Evolutionary conservation across 2,329 filamentous ascomycete species (phyloP).

Genomic region (Plenodomus biglobosus): DNA sequence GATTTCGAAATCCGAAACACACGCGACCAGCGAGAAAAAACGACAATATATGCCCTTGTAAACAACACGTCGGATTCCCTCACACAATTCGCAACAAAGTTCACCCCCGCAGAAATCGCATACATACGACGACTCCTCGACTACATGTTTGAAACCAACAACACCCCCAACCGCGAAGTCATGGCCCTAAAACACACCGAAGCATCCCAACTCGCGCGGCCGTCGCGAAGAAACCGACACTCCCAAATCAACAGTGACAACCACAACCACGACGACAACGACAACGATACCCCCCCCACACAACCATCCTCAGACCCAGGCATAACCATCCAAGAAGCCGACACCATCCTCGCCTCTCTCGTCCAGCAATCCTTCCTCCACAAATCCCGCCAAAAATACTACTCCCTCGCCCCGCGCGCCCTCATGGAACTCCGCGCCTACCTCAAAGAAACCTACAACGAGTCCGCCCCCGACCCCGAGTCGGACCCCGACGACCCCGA

Average conservation of each 20-base stretch:
- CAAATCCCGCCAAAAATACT: conserved; percentile 70
- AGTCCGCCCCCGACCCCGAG: conserved; percentile 58
- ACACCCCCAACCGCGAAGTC: conserved; percentile 75
- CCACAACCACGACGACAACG: conserved; percentile 11
- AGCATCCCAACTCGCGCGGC: conserved; percentile 67
- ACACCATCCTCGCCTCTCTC: conserved; percentile 68
- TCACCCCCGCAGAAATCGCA: conserved; percentile 78
- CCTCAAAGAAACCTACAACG: conserved; percentile 89
- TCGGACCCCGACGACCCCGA: conserved; percentile 51
- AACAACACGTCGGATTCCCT: conserved; percentile 84
- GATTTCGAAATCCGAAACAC: conserved; percentile 84
- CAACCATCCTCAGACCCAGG: conserved; percentile 49
- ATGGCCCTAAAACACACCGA: conserved; percentile 81
- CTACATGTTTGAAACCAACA: conserved; percentile 87
- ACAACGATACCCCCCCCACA: conserved; percentile 47
- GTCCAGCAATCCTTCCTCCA: conserved; percentile 84
- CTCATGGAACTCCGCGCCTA: conserved; percentile 84
- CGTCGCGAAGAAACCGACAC: conserved; percentile 32
- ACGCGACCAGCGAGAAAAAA: conserved; percentile 65
- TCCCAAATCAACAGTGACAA: conserved; percentile 24
- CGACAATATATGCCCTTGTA: conserved; percentile 77
- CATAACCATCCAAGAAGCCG: conserved; percentile 76
- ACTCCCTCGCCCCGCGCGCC: conserved; percentile 72
- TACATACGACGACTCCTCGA: conserved; percentile 88
- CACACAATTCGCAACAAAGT: conserved; percentile 83